Evolutionary conservation across 768 basidiomycete genomes (phyloP).

Genomic region (Cyclocybe aegerita): DNA sequence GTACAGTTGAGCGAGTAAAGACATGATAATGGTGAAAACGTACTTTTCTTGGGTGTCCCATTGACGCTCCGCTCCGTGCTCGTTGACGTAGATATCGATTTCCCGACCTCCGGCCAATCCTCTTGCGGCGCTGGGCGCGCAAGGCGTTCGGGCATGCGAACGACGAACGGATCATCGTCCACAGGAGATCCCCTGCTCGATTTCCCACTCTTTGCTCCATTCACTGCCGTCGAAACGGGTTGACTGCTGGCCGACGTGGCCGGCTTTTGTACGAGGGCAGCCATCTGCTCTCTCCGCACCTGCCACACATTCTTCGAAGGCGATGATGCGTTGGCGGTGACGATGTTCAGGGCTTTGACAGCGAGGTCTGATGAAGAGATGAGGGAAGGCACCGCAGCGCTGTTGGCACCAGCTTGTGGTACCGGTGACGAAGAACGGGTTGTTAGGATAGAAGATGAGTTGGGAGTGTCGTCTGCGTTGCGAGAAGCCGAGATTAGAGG

Average conservation of each 20-base stretch:
- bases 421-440: not conserved
- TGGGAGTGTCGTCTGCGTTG: not conserved
- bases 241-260: not conserved
- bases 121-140: slow-evolving; percentile 3
- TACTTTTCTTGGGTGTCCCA: slow-evolving; percentile 8
- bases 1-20: not conserved
- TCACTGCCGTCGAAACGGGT: slow-evolving; percentile 6
- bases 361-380: slow-evolving; percentile 3
- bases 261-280: slow-evolving; percentile 8
- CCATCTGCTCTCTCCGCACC: slow-evolving; percentile 23
- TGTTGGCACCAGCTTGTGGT: not conserved
- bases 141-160: slow-evolving; percentile 27
- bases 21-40: slow-evolving; percentile 1
- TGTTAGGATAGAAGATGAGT: not conserved
- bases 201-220: no score
- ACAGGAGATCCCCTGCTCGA: no score
- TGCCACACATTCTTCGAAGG: slow-evolving; percentile 24
- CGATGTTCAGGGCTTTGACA: slow-evolving; percentile 11
- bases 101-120: slow-evolving; percentile 21
- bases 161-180: slow-evolving; percentile 44
- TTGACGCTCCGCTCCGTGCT: not conserved
- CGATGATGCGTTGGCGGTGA: slow-evolving; percentile 8
- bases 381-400: not conserved
- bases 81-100: slow-evolving; percentile 9
- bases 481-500: no score